A percentile compares a stretch with the other conserved stretches of the same genome.
Evolutionary conservation across 345 rosid genomes (phyloP).

Genomic region (Psidium guajava): DNA sequence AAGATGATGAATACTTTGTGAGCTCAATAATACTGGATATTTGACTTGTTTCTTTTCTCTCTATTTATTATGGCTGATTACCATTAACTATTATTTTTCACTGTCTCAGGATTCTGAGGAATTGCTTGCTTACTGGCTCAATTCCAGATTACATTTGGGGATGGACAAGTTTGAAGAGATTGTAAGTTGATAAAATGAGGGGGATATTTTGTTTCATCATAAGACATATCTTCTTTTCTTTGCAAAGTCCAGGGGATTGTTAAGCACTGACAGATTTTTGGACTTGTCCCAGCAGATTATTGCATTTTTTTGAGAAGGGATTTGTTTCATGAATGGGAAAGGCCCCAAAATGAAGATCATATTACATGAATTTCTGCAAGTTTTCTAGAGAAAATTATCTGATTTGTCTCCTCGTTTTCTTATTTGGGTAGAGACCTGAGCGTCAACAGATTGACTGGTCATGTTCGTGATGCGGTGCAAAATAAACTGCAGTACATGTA

Average conservation of each 20-base stretch:
- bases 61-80: neutral
- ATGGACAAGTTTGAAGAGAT: conserved; percentile 13
- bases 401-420: conserved; percentile 1
- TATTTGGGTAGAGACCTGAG: conserved; percentile 58
- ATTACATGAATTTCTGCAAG: neutral
- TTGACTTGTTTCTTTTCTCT: neutral
- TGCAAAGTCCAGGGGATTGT: neutral
- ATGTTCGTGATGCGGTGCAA: conserved; percentile 25
- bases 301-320: neutral
- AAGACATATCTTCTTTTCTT: neutral
- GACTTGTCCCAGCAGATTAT: neutral
- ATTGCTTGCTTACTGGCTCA: conserved; percentile 36
- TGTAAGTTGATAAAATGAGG: conserved; percentile 35
- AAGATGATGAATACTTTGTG: conserved; percentile 21
- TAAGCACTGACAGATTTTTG: neutral
- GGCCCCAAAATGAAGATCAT: neutral
- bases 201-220: neutral
- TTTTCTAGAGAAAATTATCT: neutral
- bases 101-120: conserved; percentile 44
- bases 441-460: conserved; percentile 59
- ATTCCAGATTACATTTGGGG: conserved; percentile 40
- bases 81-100: neutral
- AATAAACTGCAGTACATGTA: conserved; percentile 28
- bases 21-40: conserved; percentile 11
- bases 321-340: neutral